These are phyloP conservation scores for Cryphonectria carpinicola DNA, from an alignment of 2,329 filamentous ascomycete species.

Conservation along the genomic window DNA sequence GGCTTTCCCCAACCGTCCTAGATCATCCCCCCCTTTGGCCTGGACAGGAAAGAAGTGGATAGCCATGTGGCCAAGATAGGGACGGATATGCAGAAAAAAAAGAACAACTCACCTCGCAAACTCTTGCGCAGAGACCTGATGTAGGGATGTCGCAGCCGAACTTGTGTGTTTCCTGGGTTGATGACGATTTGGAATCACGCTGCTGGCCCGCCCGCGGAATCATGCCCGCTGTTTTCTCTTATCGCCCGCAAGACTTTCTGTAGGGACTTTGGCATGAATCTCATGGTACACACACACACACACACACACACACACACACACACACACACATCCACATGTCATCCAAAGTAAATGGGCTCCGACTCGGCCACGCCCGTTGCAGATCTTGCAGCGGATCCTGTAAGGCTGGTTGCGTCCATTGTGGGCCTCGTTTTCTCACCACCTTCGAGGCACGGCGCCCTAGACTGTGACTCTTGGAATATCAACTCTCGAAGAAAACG, in stretches of 20 bases:
- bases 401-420: constrained; percentile 9
- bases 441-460: not conserved
- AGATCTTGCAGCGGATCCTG: constrained; percentile 20
- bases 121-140: constrained; percentile 20
- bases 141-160: constrained; percentile 13
- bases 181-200: constrained; percentile 25
- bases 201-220: constrained; percentile 5
- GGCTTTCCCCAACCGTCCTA: constrained; percentile 10
- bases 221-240: not conserved
- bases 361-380: not conserved
- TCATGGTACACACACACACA: not conserved
- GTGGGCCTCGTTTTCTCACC: not conserved
- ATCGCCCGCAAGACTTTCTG: not conserved
- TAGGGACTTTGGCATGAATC: not conserved
- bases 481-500: not conserved
- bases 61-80: constrained; percentile 4
- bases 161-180: not conserved
- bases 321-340: not conserved
- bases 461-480: not conserved
- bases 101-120: constrained; percentile 24
- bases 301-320: not conserved
- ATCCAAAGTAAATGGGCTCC: not conserved
- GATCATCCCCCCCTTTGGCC: not conserved
- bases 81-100: not conserved
- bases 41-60: constrained; percentile 1